Base-by-base conservation (phyloP, 2,329 filamentous ascomycete genomes). In the Fusarium foetens region DNA sequence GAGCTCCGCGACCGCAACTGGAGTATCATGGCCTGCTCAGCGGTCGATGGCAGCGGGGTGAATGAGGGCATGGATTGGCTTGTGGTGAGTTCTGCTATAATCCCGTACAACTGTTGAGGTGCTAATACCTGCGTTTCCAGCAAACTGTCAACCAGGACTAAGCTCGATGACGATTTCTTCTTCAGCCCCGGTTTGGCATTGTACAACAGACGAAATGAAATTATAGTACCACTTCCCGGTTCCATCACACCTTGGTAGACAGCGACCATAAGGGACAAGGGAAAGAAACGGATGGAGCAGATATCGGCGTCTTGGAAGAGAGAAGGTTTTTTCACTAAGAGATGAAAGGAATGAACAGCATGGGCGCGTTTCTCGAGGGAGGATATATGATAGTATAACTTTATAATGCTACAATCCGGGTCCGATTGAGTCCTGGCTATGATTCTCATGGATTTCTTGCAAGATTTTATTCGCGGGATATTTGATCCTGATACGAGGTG, bases 21-120 rank as follows among this genome's bases (percentile, higher is more conserved):
- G 96, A 98, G 94, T 83, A 99, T 99, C 80, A 94, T 99, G 81
- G 95, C 95, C 27, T 99, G 96, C 83, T 97, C 94, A 74, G 96
- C 96, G 19, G 95, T 99, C 63, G 96, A 98, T 80, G 96, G 96
- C 46, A 93, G 93, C 78, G 96, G 96, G 81, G 93, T 99, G 48
- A 94, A 92, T 71, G 96, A 99, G 84, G 96, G 96, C 67, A 99
- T 99, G 96, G 96, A 99, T 83, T 99, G 96, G 96, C 86, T 99
- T 80, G 94, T 97, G 87, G 93, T 95, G 83, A 82, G 87, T 86
- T n/a, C 17, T 25, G 19, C 14, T 10, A 9, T 19, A 12, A 13
- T 10, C 13, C 35, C 10, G 8, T 21, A 6, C 21, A n/a, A 23
- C n/a, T 39, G 17, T 17, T 6, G 39, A 23, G 36, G 64, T 35